A percentile compares a stretch with the other conserved stretches of the same genome.
Evolutionary conservation across 306 rosid genomes (phyloP).

Genomic region (Dicorynia guianensis): DNA sequence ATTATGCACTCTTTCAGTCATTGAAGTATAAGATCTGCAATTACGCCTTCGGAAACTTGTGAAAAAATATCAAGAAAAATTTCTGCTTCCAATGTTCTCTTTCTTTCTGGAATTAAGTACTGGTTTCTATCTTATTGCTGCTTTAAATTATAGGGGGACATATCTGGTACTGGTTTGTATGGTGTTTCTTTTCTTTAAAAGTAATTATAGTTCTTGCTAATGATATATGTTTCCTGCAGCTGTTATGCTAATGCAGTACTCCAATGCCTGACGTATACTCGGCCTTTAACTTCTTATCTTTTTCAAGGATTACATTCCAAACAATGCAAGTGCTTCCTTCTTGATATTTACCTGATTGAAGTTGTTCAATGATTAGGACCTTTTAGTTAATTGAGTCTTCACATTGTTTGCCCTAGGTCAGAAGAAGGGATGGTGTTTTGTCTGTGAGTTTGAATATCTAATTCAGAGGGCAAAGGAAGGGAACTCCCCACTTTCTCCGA

Average conservation of each 20-base stretch:
- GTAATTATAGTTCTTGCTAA: constrained; percentile 34
- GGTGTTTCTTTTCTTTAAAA: not conserved
- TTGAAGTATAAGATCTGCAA: constrained; percentile 21
- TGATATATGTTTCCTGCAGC: constrained; percentile 53
- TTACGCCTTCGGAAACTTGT: constrained; percentile 21
- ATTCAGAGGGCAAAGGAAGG: constrained; percentile 78
- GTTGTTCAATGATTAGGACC: constrained; percentile 29
- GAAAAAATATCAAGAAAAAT: constrained; percentile 10
- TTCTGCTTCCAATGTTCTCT: not conserved
- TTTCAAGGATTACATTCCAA: constrained; percentile 75
- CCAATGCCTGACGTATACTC: constrained; percentile 81
- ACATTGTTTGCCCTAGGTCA: constrained; percentile 54
- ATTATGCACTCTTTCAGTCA: constrained; percentile 7
- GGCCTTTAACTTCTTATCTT: constrained; percentile 70
- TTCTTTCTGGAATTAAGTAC: constrained; percentile 15
- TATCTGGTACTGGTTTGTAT: constrained; percentile 30
- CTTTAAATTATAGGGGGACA: constrained; percentile 17
- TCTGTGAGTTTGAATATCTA: constrained; percentile 78
- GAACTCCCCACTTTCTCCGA: constrained; percentile 71
- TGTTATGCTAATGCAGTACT: constrained; percentile 91
- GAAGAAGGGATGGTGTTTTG: constrained; percentile 86
- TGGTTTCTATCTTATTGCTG: constrained; percentile 28
- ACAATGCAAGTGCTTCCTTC: constrained; percentile 62
- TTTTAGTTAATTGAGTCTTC: constrained; percentile 41
- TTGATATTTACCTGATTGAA: constrained; percentile 26